These are phyloP conservation scores for Metroxylon sagu DNA, from an alignment of 176 grass and related monocot genomes.

Conservation along the genomic window DNA sequence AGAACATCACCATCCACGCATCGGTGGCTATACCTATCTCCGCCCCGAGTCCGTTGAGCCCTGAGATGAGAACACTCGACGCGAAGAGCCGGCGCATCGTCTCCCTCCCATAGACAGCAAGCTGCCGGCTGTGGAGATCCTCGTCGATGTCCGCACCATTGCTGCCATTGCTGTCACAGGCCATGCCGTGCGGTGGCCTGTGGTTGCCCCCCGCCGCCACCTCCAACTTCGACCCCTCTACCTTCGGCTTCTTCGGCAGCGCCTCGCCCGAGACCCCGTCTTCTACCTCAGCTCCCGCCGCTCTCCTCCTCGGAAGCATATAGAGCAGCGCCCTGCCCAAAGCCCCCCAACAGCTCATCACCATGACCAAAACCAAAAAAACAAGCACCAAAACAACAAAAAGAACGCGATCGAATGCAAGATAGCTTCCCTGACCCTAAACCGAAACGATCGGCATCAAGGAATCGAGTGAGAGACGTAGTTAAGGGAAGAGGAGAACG, in stretches of 20 bases:
- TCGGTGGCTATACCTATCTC: conserved; percentile 54
- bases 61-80: conserved; percentile 60
- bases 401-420: neutral
- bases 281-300: conserved; percentile 19
- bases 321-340: conserved; percentile 53
- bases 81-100: conserved; percentile 68
- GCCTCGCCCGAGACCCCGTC: conserved; percentile 10
- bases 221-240: conserved; percentile 9
- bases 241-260: conserved; percentile 35
- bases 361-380: neutral
- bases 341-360: conserved; percentile 42
- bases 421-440: neutral
- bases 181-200: conserved; percentile 16
- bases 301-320: conserved; percentile 64
- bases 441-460: neutral
- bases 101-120: conserved; percentile 75
- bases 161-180: conserved; percentile 23
- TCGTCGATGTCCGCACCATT: conserved; percentile 52
- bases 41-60: conserved; percentile 64
- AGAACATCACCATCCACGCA: conserved; percentile 6
- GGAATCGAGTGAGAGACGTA: neutral
- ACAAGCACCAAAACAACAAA: conserved; percentile 6
- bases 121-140: conserved; percentile 75
- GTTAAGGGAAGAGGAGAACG: neutral
- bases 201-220: neutral